Evolutionary conservation across 2,329 filamentous ascomycete genomes (phyloP).

Genomic region (Conoideocrella luteorostrata): DNA sequence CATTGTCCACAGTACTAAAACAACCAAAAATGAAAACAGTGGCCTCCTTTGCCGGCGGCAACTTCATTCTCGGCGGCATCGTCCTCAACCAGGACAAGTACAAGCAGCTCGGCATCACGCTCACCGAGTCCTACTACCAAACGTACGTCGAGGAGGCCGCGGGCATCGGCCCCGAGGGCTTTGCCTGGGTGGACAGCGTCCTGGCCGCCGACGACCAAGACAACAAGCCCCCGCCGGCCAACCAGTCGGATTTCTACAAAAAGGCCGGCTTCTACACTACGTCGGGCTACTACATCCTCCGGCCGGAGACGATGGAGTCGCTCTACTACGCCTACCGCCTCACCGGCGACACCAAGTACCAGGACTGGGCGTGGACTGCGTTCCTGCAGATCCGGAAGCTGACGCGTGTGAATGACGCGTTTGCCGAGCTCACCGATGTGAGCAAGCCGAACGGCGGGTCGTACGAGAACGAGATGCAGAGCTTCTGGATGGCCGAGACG

Average conservation of each 20-base stretch:
- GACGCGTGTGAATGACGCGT: constrained; percentile 60
- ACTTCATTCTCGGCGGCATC: constrained; percentile 74
- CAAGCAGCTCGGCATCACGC: constrained; percentile 64
- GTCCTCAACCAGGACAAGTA: constrained; percentile 61
- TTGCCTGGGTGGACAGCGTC: constrained; percentile 51
- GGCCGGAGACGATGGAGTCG: constrained; percentile 77
- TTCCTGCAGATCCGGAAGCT: constrained; percentile 62
- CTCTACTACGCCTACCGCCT: constrained; percentile 83
- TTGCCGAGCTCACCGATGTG: constrained; percentile 59
- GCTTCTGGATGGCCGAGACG: constrained; percentile 82
- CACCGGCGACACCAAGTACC: constrained; percentile 69
- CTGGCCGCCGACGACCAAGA: constrained; percentile 27
- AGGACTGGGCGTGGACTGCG: constrained; percentile 78
- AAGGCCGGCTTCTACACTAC: constrained; percentile 66
- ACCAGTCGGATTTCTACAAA: constrained; percentile 54
- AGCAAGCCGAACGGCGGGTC: constrained; percentile 55
- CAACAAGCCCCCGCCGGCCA: constrained; percentile 35
- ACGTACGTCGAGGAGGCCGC: constrained; percentile 66
- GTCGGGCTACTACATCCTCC: constrained; percentile 55
- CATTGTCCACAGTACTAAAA: too few relatives aligned
- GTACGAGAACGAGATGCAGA: constrained; percentile 69
- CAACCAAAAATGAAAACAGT: constrained; percentile 36
- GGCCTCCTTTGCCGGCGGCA: constrained; percentile 79
- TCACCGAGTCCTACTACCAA: constrained; percentile 66
- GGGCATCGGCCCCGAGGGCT: constrained; percentile 69